Base-by-base conservation (phyloP, 2,329 filamentous ascomycete genomes). In the Ophiocordyceps sinensis region DNA sequence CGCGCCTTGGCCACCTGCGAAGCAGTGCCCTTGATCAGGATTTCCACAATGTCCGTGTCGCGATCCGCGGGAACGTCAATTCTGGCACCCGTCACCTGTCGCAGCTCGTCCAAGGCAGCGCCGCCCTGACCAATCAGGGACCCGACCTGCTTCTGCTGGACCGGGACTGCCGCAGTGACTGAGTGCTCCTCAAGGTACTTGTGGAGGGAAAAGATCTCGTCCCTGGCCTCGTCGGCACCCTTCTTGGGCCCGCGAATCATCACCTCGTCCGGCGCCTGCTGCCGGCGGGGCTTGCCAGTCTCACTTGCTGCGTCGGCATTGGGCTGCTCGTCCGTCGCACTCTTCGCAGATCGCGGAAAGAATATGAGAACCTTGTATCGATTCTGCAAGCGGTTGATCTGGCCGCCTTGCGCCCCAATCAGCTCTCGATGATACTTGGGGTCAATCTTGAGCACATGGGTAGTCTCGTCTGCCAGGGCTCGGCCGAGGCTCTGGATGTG, bases 361-460 rank as follows among this genome's bases (percentile, higher is more conserved):
- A 95, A 89, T 52, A 98, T 91, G 47, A 88, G 79, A 35, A 98
- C 91, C 56, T 83, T 82, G 70, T 98, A 95, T 37, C 88, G 82
- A 42, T 81, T 85, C 63, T 98, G 88, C 21, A 98, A 75, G 49
- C 85, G 82, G 65, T 91, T 91, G 55, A 98, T 89, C 57, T 93
- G 85, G 54, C 71, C 77, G 44, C 91, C 91, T 53, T 85, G 81
- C 17, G 85, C 75, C 38, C 91, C 91, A 52, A 98, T 98, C 42
- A 98, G 71, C 58, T 95, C 88, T 45, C 86, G 77, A 64, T 98
- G 91, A 63, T 83, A 96, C 64, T 94, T 86, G 42, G 89, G 82
- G 43, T 93, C 85, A 51, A 98, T 83, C 70, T 93, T 94, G 42
- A 98, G 70, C 12, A 77, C 68, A 59, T 94, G 81, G 1, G 82